phyloP scores from a whole-genome alignment of 2,329 filamentous ascomycete genomes.

The Chrysoporthe puriensis region DNA sequence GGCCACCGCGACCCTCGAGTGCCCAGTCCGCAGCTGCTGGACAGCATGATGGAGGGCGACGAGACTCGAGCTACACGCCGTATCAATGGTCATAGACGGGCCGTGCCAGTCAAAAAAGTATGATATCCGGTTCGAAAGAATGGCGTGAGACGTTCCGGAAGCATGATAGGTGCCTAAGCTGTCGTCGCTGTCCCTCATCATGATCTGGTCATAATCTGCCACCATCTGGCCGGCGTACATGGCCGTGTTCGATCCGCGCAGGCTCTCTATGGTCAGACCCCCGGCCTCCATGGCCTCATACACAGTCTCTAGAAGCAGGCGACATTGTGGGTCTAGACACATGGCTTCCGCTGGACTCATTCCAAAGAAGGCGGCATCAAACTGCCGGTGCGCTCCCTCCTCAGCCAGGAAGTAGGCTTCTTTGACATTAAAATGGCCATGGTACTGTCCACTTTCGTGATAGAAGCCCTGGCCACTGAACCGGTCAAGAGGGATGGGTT shows the following conservation, averaged over 20 bases:
- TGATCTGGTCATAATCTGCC: slow-evolving; percentile 32
- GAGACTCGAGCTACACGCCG: slow-evolving; percentile 47
- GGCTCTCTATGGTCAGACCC: slow-evolving; percentile 29
- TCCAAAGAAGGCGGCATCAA: slow-evolving; percentile 35
- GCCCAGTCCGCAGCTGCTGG: slow-evolving; percentile 38
- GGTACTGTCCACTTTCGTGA: slow-evolving; percentile 34
- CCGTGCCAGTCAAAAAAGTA: too few relatives aligned
- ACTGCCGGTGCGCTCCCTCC: not conserved
- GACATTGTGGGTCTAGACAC: slow-evolving; percentile 24
- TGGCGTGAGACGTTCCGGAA: too few relatives aligned
- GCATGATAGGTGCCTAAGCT: too few relatives aligned
- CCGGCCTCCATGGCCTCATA: slow-evolving; percentile 32
- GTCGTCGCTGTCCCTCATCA: not conserved
- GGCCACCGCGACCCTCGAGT: slow-evolving; percentile 38
- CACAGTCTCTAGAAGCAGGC: slow-evolving; percentile 30
- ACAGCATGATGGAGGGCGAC: slow-evolving; percentile 44
- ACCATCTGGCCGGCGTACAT: slow-evolving; percentile 35
- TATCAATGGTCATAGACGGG: slow-evolving; percentile 41
- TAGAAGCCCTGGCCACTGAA: slow-evolving; percentile 34
- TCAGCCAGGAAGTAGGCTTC: slow-evolving; percentile 6
- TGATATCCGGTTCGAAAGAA: slow-evolving; percentile 28
- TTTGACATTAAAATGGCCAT: slow-evolving; percentile 36
- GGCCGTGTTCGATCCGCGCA: slow-evolving; percentile 33
- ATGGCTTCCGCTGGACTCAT: slow-evolving; percentile 31
- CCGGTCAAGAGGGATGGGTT: slow-evolving; percentile 31